Conservation (phyloP, 192 early-diverging fungal species). For the Phlyctochytrium arcticum region DNA sequence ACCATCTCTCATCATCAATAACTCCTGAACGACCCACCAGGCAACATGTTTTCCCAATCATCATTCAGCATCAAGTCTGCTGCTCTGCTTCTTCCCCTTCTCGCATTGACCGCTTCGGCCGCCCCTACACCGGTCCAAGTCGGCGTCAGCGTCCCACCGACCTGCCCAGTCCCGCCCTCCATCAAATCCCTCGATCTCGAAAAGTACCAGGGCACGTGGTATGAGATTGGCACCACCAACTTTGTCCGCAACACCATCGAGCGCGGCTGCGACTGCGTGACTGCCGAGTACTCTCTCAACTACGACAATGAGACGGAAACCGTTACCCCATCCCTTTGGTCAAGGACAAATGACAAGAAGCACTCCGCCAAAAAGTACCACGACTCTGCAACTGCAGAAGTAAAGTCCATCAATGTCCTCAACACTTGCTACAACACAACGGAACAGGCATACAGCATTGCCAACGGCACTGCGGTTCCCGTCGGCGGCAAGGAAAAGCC, state of each 20-base stretch:
- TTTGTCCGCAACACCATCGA: constrained; percentile 14
- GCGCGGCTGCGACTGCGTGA: constrained; percentile 1
- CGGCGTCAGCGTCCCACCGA: too few relatives aligned
- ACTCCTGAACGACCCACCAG: too few relatives aligned
- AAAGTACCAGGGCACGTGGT: constrained; percentile 12
- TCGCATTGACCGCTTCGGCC: neutral
- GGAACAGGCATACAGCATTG: neutral
- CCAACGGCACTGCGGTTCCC: neutral
- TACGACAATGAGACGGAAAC: neutral
- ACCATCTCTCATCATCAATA: too few relatives aligned
- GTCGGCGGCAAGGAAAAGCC: neutral
- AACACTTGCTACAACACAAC: constrained; percentile 2
- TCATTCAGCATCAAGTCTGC: too few relatives aligned
- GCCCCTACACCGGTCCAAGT: too few relatives aligned
- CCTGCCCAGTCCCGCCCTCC: neutral
- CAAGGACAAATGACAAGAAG: too few relatives aligned
- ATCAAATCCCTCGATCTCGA: neutral
- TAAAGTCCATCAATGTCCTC: neutral
- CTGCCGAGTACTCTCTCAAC: constrained; percentile 9
- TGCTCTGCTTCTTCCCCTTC: neutral
- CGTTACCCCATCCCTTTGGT: too few relatives aligned
- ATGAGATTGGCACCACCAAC: constrained; percentile 10
- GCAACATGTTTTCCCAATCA: too few relatives aligned
- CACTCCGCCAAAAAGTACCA: too few relatives aligned
- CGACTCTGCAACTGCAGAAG: too few relatives aligned